Conservation (phyloP, 768 basidiomycete species). For the Coprinopsis sp. region DNA sequence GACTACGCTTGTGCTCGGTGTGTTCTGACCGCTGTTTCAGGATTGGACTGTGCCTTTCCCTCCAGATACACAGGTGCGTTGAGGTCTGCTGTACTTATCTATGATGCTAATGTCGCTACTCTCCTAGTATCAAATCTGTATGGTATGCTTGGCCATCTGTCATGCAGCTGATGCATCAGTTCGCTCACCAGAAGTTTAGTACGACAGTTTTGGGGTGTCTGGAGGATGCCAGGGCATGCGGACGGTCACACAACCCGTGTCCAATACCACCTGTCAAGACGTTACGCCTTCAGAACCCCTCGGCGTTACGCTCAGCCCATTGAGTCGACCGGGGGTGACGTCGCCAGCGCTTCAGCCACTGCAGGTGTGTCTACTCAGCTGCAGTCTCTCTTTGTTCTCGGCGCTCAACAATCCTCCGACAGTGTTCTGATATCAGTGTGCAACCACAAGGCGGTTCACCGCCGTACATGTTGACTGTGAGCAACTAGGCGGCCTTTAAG, state of each 20-base stretch:
- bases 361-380: neutral
- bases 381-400: neutral
- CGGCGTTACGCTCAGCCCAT: neutral
- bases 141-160: slow-evolving; percentile 29
- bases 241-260: slow-evolving; percentile 40
- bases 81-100: neutral
- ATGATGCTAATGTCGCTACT: slow-evolving; percentile 5
- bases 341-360: neutral
- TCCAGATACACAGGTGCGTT: slow-evolving; percentile 37
- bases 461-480: slow-evolving; percentile 45
- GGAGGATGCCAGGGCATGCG: slow-evolving; percentile 52
- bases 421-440: slow-evolving; percentile 48
- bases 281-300: slow-evolving; percentile 32
- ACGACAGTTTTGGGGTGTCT: slow-evolving; percentile 40
- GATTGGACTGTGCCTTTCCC: slow-evolving; percentile 47
- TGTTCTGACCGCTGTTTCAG: slow-evolving; percentile 19
- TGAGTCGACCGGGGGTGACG: neutral
- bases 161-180: neutral
- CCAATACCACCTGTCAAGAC: slow-evolving; percentile 33
- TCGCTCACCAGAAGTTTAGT: slow-evolving; percentile 23
- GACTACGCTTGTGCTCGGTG: neutral
- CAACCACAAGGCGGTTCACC: slow-evolving; percentile 39
- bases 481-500: slow-evolving; percentile 2
- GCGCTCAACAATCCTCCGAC: neutral
- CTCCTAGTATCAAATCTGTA: slow-evolving; percentile 59